A percentile compares a stretch with the other conserved stretches of the same genome.
Evolutionary conservation across 2,329 filamentous ascomycete species (phyloP).

Genomic region (Chrysosporium queenslandicum): DNA sequence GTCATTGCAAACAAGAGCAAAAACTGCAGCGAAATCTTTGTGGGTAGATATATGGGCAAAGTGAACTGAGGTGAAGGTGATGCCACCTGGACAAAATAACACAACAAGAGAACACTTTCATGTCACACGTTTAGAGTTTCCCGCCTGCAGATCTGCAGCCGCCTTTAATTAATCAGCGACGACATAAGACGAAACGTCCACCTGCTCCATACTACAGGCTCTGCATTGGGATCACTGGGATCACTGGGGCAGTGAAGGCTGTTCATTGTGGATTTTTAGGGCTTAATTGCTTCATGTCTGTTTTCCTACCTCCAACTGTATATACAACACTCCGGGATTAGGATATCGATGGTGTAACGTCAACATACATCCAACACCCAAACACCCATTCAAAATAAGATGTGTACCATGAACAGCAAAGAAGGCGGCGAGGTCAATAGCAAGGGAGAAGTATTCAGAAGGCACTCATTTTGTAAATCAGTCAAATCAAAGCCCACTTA

Average conservation of each 20-base stretch:
- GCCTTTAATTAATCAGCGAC: background rate
- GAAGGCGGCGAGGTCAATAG: no score
- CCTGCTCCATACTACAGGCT: no score
- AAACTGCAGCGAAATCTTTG: background rate
- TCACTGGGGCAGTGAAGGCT: no score
- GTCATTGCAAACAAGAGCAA: background rate
- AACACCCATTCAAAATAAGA: background rate
- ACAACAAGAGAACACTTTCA: background rate
- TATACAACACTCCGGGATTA: background rate
- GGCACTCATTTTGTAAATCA: constrained; percentile 1
- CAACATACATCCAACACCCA: background rate
- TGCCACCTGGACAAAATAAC: constrained; percentile 8
- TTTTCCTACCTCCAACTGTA: background rate
- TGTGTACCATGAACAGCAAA: background rate
- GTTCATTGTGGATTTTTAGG: no score
- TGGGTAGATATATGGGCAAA: background rate
- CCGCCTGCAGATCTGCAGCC: background rate
- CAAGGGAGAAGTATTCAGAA: no score
- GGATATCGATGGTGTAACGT: background rate
- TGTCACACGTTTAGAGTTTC: constrained; percentile 12
- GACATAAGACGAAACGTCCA: no score
- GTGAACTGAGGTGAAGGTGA: background rate
- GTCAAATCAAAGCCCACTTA: background rate
- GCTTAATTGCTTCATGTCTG: background rate
- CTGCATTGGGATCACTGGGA: no score